These are phyloP conservation scores for Hanseniaspora lindneri DNA, from an alignment of 805 yeast species.

Conservation along the genomic window DNA sequence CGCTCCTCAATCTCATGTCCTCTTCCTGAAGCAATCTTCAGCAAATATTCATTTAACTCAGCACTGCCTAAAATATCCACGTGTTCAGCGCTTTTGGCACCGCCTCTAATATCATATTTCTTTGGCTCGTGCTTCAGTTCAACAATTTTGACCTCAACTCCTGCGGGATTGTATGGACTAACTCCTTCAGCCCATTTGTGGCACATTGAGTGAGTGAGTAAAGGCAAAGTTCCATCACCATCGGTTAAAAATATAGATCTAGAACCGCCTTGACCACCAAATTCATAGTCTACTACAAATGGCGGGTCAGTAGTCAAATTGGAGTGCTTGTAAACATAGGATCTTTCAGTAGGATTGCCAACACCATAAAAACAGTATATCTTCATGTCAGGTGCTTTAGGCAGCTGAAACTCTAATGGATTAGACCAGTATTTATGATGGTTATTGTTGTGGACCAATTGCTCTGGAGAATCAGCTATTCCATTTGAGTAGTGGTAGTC, in stretches of 20 bases:
- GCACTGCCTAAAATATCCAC: slow-evolving; percentile 93
- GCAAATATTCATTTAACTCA: slow-evolving; percentile 73
- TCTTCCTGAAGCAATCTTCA: slow-evolving; percentile 70
- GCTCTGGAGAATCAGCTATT: slow-evolving; percentile 45
- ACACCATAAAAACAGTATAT: slow-evolving; percentile 86
- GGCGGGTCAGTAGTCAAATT: slow-evolving; percentile 47
- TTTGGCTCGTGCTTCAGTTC: slow-evolving; percentile 93
- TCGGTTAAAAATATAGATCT: slow-evolving; percentile 67
- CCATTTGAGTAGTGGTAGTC: slow-evolving; percentile 70
- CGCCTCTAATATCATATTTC: slow-evolving; percentile 87
- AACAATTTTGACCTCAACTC: slow-evolving; percentile 58
- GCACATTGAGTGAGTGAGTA: slow-evolving; percentile 78
- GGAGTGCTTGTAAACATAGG: slow-evolving; percentile 72
- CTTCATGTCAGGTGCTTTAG: slow-evolving; percentile 86
- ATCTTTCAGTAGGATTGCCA: slow-evolving; percentile 93
- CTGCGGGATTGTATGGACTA: slow-evolving; percentile 69
- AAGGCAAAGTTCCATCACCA: slow-evolving; percentile 92
- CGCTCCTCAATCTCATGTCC: slow-evolving; percentile 57
- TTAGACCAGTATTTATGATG: slow-evolving; percentile 80
- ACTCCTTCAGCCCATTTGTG: slow-evolving; percentile 71
- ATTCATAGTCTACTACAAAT: slow-evolving; percentile 56
- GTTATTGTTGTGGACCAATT: slow-evolving; percentile 54
- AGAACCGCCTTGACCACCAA: slow-evolving; percentile 31
- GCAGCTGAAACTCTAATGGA: slow-evolving; percentile 83
- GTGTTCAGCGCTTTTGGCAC: slow-evolving; percentile 94